A percentile compares a stretch with the other conserved stretches of the same genome.
phyloP scores from a whole-genome alignment of 306 rosid genomes.

The Chamaecrista fasciculata region DNA sequence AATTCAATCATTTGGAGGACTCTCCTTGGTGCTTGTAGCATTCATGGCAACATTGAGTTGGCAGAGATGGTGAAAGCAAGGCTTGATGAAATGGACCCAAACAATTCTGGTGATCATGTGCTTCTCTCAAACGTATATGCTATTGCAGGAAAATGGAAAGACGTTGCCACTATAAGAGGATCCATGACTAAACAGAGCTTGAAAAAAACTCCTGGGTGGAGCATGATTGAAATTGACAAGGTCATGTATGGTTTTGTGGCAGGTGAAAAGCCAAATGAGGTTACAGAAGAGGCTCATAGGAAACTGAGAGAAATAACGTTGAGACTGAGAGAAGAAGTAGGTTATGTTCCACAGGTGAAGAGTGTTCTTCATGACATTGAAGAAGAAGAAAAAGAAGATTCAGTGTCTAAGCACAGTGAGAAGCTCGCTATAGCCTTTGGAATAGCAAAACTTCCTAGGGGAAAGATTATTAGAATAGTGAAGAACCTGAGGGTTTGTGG shows the following conservation, averaged over 20 bases:
- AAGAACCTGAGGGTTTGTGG: slow-evolving; percentile 78
- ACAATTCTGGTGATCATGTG: slow-evolving; percentile 70
- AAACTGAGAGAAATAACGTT: slow-evolving; percentile 65
- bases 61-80: slow-evolving; percentile 67
- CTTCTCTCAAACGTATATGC: slow-evolving; percentile 82
- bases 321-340: slow-evolving; percentile 56
- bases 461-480: slow-evolving; percentile 61
- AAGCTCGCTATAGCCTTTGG: slow-evolving; percentile 91
- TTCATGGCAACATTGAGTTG: slow-evolving; percentile 72
- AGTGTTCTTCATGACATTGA: slow-evolving; percentile 79
- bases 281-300: slow-evolving; percentile 59
- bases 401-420: slow-evolving; percentile 76
- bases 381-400: slow-evolving; percentile 78
- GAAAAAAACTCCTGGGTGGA: slow-evolving; percentile 73
- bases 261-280: slow-evolving; percentile 56
- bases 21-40: slow-evolving; percentile 89
- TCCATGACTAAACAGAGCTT: slow-evolving; percentile 60
- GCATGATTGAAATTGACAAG: slow-evolving; percentile 77
- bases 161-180: slow-evolving; percentile 65
- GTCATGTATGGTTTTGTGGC: slow-evolving; percentile 67
- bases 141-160: slow-evolving; percentile 75
- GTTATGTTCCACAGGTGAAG: slow-evolving; percentile 61
- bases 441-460: slow-evolving; percentile 53
- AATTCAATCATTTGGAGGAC: slow-evolving; percentile 82
- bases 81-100: slow-evolving; percentile 71